A percentile compares a stretch with the other conserved stretches of the same genome.
Conservation (phyloP, 2,329 filamentous ascomycete species). For the Diaporthe batatas region DNA sequence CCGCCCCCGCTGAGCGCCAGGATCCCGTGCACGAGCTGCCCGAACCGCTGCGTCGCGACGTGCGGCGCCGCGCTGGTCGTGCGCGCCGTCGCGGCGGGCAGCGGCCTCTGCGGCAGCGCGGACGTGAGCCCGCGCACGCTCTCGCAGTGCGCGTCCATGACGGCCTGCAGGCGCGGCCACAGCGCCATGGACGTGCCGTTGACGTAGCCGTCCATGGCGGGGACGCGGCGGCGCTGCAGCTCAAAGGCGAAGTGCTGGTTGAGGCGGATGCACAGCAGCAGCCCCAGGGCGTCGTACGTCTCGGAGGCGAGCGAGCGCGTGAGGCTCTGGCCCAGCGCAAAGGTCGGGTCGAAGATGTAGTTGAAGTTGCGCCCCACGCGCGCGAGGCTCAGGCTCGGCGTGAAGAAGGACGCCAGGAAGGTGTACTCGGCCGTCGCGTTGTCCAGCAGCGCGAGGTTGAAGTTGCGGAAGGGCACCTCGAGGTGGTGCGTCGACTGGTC, state of each 20-base stretch:
- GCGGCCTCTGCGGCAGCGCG: conserved; percentile 62
- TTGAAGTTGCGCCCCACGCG: conserved; percentile 86
- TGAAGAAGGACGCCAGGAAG: conserved; percentile 92
- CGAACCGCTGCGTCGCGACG: conserved; percentile 93
- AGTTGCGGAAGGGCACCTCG: conserved; percentile 91
- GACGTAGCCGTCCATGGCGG: conserved; percentile 89
- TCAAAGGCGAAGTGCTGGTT: conserved; percentile 97
- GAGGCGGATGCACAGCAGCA: conserved; percentile 90
- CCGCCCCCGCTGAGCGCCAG: conserved; percentile 79
- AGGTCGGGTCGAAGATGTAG: conserved; percentile 90
- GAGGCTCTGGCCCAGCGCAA: conserved; percentile 82
- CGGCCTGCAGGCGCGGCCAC: conserved; percentile 94
- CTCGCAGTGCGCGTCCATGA: conserved; percentile 94
- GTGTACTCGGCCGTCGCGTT: conserved; percentile 96
- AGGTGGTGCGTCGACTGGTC: conserved; percentile 88
- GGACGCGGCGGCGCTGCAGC: conserved; percentile 90
- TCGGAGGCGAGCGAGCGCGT: conserved; percentile 82
- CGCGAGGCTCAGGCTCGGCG: conserved; percentile 79
- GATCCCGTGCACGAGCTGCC: conserved; percentile 89
- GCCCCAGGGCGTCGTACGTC: conserved; percentile 85
- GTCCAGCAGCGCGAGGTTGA: conserved; percentile 93
- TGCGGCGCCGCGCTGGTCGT: conserved; percentile 86
- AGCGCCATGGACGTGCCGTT: conserved; percentile 96
- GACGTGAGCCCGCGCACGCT: conserved; percentile 77
- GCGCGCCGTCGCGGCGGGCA: conserved; percentile 61